Conservation (phyloP, 129 eudicot species). For the Centella asiatica region DNA sequence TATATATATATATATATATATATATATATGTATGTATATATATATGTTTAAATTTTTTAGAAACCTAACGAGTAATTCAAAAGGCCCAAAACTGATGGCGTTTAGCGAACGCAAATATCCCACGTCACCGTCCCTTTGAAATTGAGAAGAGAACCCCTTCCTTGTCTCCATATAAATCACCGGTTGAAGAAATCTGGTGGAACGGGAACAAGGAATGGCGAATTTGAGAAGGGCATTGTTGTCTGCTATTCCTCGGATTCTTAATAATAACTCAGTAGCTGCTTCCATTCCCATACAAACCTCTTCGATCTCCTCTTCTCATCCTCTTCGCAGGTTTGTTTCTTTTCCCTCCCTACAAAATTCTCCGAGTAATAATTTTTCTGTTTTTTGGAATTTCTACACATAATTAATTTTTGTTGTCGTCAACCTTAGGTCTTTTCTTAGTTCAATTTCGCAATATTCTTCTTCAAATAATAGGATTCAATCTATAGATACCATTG, state of each 20-base stretch:
- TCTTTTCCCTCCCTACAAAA: no score
- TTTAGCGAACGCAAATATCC: no score
- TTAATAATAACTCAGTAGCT: conserved; percentile 24
- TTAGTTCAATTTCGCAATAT: conserved; percentile 27
- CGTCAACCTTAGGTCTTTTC: conserved; percentile 26
- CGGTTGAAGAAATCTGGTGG: no score
- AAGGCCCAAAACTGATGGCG: no score
- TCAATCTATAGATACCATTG: conserved; percentile 29
- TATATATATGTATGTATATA: no score
- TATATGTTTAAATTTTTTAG: no score
- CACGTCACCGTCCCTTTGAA: no score
- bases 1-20: no score
- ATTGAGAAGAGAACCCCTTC: no score
- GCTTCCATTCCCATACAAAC: conserved; percentile 10
- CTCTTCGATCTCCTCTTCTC: conserved; percentile 22
- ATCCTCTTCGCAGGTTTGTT: conserved; percentile 22
- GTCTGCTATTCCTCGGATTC: conserved; percentile 38
- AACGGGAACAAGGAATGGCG: conserved; percentile 32
- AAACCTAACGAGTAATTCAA: no score
- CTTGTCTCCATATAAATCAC: no score
- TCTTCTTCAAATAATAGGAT: conserved; percentile 24
- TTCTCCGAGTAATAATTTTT: background rate
- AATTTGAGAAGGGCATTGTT: conserved; percentile 46
- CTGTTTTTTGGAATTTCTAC: background rate
- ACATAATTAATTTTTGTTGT: no score